Evolutionary conservation across 2,329 filamentous ascomycete species (phyloP), one percentile per base, ranked within the genome.

Genomic region (Alternaria rosae): DNA sequence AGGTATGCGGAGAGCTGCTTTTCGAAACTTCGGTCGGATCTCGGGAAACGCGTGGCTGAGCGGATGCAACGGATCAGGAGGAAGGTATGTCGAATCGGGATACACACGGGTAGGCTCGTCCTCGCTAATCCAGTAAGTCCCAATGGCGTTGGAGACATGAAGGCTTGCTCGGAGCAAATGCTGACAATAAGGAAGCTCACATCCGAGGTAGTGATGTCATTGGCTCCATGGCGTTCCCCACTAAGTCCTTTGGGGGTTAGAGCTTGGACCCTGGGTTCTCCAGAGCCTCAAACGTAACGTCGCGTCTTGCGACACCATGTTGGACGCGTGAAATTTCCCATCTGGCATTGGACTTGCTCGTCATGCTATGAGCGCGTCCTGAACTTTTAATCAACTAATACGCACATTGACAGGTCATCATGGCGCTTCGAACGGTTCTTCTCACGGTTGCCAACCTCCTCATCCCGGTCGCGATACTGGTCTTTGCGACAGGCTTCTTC

Each of bases 401-500:
- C 17, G 41, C 54, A 66, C 54, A 54, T 55, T 11, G 7, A 15
- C 4, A 7, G 26, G 53, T 30, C 42, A 56, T 64, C 57, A 78
- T 77, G 76, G 70, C 71, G 48, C 35, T 54, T 43, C 69, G 68
- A 59, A 68, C 67, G n/a, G 26, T 74, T 48, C 71, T 82, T 61
- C 86, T 93, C 63, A 76, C 86, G 54, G 80, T 88, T 66, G 90
- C 92, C 73, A 97, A 97, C 79, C 59, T 93, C 30, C 81, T 97
- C 63, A 88, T 97, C 45, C 91, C 92, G 4, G 75, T 91, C 57
- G 90, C 93, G 48, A 79, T 84, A 50, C 71, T 84, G 20, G 73
- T 91, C 67, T 98, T 98, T 79, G 94, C 92, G 25, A 88, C 89
- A 30, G 94, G 95, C 13, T 99, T 99, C 85, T 99, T 99, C 76